Evolutionary conservation across 139 green algal genomes (phyloP).

Genomic region (Desmodesmus armatus): DNA sequence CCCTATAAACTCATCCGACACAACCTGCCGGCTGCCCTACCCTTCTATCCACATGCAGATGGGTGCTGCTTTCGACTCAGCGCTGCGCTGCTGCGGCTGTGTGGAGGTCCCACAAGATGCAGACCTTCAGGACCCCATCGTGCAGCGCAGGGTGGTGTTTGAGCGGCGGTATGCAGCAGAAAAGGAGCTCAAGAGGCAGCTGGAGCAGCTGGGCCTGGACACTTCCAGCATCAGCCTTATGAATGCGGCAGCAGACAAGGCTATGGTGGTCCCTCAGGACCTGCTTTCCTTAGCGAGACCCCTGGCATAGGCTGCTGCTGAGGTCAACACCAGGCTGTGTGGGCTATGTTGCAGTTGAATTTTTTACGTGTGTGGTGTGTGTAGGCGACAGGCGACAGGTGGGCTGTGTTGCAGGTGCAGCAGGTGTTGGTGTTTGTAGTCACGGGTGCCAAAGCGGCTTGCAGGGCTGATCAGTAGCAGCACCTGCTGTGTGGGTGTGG

Average conservation of each 20-base stretch:
- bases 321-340: too few species aligned
- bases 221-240: background rate
- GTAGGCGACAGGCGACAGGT: too few species aligned
- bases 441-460: too few species aligned
- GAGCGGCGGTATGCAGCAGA: constrained; percentile 28
- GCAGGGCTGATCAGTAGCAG: too few species aligned
- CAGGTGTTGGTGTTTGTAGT: too few species aligned
- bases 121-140: background rate
- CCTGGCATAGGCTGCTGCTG: background rate
- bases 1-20: too few species aligned
- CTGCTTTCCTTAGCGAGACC: constrained; percentile 30
- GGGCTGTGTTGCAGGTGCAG: too few species aligned
- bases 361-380: too few species aligned
- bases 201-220: constrained; percentile 11
- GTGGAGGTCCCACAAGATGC: constrained; percentile 10
- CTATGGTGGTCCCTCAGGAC: background rate
- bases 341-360: too few species aligned
- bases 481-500: too few species aligned
- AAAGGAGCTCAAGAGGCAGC: constrained; percentile 10
- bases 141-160: constrained; percentile 20
- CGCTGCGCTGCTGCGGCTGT: constrained; percentile 21
- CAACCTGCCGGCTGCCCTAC: too few species aligned
- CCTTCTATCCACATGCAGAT: constrained; percentile 36
- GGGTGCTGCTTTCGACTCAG: constrained; percentile 20
- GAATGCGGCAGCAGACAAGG: background rate